phyloP scores from a whole-genome alignment of 352 stramenopile species.

The Pythium dissimile region DNA sequence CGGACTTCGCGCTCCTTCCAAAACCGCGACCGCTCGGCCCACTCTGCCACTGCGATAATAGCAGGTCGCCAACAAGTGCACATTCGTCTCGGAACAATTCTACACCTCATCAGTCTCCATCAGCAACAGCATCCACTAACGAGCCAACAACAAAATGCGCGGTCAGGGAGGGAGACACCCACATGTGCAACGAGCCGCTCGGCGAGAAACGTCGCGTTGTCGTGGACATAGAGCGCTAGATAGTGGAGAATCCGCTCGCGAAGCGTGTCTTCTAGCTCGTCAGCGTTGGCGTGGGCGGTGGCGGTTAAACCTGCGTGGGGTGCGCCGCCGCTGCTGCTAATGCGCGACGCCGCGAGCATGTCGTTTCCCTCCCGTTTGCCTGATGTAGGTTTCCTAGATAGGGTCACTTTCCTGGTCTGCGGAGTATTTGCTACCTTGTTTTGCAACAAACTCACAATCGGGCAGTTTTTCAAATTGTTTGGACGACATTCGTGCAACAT shows the following conservation, averaged over 20 bases:
- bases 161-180: constrained; percentile 1
- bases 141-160: constrained; percentile 7
- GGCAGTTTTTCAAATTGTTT: constrained; percentile 3
- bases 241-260: constrained; percentile 45
- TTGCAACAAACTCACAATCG: background rate
- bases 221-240: constrained; percentile 49
- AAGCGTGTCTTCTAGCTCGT: constrained; percentile 48
- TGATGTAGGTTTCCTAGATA: background rate
- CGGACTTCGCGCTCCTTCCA: constrained; percentile 32
- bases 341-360: constrained; percentile 16
- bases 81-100: constrained; percentile 54
- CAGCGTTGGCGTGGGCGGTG: too few relatives aligned
- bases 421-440: too few relatives aligned
- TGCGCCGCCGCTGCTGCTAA: background rate
- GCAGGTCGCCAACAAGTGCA: constrained; percentile 54
- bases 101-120: constrained; percentile 11
- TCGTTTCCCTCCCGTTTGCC: background rate
- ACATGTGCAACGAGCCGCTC: constrained; percentile 81
- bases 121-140: background rate
- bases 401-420: background rate
- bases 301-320: too few relatives aligned
- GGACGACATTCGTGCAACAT: constrained; percentile 23
- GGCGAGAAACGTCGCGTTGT: constrained; percentile 76
- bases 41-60: constrained; percentile 58
- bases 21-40: constrained; percentile 50